These are phyloP conservation scores for Alternaria rosae DNA, from an alignment of 2,329 filamentous ascomycete genomes.

Conservation along the genomic window DNA sequence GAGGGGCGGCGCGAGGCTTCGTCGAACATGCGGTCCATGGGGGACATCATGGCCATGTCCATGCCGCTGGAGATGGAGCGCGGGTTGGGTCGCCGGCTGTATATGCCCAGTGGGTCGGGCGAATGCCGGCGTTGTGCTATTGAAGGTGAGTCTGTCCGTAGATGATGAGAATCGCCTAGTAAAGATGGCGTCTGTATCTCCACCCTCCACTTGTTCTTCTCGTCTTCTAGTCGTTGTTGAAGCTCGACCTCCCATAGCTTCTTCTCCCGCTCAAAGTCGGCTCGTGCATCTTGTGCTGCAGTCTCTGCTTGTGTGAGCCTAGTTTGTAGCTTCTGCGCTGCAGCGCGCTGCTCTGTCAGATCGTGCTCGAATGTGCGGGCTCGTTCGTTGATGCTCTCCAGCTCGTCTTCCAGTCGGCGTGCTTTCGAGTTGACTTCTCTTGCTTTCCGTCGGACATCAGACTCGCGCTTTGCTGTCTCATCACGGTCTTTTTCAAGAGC, in stretches of 20 bases:
- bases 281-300: constrained; percentile 66
- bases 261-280: constrained; percentile 66
- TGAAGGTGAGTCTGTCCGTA: constrained; percentile 49
- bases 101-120: constrained; percentile 45
- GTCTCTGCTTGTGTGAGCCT: constrained; percentile 70
- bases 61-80: constrained; percentile 41
- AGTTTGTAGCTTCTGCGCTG: constrained; percentile 68
- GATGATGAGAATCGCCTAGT: constrained; percentile 31
- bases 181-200: constrained; percentile 50
- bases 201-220: constrained; percentile 66
- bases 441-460: constrained; percentile 86
- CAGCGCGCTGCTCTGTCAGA: constrained; percentile 64
- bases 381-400: constrained; percentile 73
- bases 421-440: constrained; percentile 77
- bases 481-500: constrained; percentile 90
- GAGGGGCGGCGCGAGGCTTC: constrained; percentile 47
- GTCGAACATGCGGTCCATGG: constrained; percentile 47
- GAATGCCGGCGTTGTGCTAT: constrained; percentile 52
- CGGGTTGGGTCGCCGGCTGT: constrained; percentile 32
- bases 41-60: constrained; percentile 43
- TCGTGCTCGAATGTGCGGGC: constrained; percentile 72
- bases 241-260: constrained; percentile 65
- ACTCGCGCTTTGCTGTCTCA: constrained; percentile 82
- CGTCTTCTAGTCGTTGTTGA: constrained; percentile 69
- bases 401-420: constrained; percentile 79